Percentiles rank a stretch among this genome's conserved stretches.
These are phyloP conservation scores for Vitis hybrid DNA, from an alignment of 177 flowering plant species.

Conservation along the genomic window DNA sequence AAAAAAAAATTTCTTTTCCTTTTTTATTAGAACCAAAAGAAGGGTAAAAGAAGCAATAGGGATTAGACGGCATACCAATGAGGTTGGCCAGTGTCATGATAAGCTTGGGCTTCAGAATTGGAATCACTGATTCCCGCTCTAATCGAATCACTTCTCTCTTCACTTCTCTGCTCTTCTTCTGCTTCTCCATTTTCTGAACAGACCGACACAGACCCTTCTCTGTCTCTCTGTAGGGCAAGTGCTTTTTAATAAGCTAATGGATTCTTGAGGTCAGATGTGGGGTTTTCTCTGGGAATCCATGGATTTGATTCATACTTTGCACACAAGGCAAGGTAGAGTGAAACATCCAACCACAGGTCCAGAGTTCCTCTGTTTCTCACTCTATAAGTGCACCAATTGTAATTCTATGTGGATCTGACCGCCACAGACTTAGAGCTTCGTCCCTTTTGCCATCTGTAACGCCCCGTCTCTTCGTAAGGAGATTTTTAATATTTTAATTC, in stretches of 20 bases:
- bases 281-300: background rate
- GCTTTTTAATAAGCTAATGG: background rate
- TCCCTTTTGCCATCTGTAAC: too few relatives aligned
- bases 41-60: background rate
- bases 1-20: background rate
- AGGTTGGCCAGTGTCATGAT: conserved; percentile 74
- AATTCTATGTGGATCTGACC: too few relatives aligned
- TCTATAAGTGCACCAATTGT: background rate
- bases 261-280: background rate
- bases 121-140: conserved; percentile 89
- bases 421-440: too few relatives aligned
- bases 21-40: background rate
- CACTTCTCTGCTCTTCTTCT: conserved; percentile 25
- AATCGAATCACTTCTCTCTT: conserved; percentile 60
- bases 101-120: conserved; percentile 80
- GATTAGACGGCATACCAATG: conserved; percentile 46
- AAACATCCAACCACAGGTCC: background rate
- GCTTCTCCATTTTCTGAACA: conserved; percentile 17
- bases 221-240: background rate
- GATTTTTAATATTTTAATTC: too few relatives aligned
- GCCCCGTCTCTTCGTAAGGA: too few relatives aligned
- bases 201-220: background rate
- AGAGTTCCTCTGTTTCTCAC: background rate
- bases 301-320: conserved; percentile 1
- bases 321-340: background rate